Conservation (phyloP, 345 rosid species). For the Rhodamnia rubescens region DNA sequence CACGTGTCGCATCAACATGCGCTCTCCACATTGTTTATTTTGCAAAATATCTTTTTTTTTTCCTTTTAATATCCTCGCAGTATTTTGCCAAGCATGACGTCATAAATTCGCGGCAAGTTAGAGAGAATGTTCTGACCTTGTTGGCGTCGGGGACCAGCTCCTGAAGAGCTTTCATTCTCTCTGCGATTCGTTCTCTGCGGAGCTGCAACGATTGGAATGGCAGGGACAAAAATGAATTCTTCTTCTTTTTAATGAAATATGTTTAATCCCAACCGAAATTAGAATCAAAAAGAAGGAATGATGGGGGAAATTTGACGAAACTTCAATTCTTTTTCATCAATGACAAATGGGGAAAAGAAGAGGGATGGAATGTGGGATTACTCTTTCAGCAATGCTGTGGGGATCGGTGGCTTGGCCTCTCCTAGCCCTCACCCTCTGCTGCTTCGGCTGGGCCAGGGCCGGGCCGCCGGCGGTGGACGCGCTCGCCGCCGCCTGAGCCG, state of each 20-base stretch:
- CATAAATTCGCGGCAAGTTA: not conserved
- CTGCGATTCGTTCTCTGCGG: slow-evolving; percentile 94
- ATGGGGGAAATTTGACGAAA: not conserved
- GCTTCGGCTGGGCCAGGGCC: slow-evolving; percentile 48
- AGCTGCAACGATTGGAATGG: slow-evolving; percentile 27
- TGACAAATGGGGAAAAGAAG: not conserved
- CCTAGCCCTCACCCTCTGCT: slow-evolving; percentile 67
- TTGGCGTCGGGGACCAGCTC: slow-evolving; percentile 93
- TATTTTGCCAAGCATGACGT: not conserved
- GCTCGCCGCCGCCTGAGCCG: not conserved
- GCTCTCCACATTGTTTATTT: no score
- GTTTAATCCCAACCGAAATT: not conserved
- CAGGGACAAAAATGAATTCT: not conserved
- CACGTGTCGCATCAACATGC: not conserved
- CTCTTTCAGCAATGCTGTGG: slow-evolving; percentile 95
- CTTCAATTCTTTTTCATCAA: not conserved
- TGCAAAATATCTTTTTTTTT: no score
- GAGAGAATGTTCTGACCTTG: slow-evolving; percentile 37
- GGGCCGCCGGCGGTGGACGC: slow-evolving; percentile 38
- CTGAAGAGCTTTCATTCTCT: slow-evolving; percentile 94
- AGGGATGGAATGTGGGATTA: slow-evolving; percentile 1
- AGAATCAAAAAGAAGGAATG: not conserved
- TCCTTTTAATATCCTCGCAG: no score
- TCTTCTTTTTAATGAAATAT: no score
- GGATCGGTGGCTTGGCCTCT: slow-evolving; percentile 99